phyloP scores from a whole-genome alignment of 2,329 filamentous ascomycete species.

The Trichoderma gracile region DNA sequence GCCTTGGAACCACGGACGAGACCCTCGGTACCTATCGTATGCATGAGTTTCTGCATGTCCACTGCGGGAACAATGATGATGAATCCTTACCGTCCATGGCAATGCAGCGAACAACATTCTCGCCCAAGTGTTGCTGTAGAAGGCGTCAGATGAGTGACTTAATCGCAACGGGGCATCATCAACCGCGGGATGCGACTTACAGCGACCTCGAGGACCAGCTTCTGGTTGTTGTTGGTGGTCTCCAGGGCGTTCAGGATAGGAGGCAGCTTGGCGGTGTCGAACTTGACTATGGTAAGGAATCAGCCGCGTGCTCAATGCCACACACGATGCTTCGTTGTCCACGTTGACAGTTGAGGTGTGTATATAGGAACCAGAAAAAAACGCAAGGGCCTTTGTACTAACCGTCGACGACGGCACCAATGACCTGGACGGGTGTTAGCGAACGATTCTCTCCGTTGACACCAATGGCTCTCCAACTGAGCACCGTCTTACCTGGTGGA shows the following conservation, averaged over 20 bases:
- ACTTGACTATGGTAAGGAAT: slow-evolving; percentile 72
- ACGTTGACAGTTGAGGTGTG: background rate
- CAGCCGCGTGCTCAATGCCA: slow-evolving; percentile 28
- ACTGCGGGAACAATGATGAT: slow-evolving; percentile 21
- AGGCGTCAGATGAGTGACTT: slow-evolving; percentile 40
- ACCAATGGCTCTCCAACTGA: background rate
- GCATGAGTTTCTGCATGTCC: background rate
- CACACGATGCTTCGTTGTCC: background rate
- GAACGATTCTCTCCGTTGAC: slow-evolving; percentile 31
- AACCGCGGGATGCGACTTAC: slow-evolving; percentile 58
- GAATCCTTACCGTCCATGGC: slow-evolving; percentile 91
- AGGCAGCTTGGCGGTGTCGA: slow-evolving; percentile 89
- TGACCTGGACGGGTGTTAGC: slow-evolving; percentile 71
- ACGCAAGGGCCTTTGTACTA: slow-evolving; percentile 47
- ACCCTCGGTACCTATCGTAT: slow-evolving; percentile 89
- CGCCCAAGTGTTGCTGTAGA: slow-evolving; percentile 93
- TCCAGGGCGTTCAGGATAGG: slow-evolving; percentile 96
- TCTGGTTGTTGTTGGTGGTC: slow-evolving; percentile 88
- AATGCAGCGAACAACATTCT: slow-evolving; percentile 99
- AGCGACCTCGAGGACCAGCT: slow-evolving; percentile 93
- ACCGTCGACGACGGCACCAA: slow-evolving; percentile 99
- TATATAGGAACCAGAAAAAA: background rate
- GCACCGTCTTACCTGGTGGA: slow-evolving; percentile 60
- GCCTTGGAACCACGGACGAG: slow-evolving; percentile 88
- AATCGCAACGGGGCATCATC: background rate